Percentiles rank a stretch among this genome's conserved stretches.
Conservation (phyloP, 2,329 filamentous ascomycete species). For the Aphanocladium album region DNA sequence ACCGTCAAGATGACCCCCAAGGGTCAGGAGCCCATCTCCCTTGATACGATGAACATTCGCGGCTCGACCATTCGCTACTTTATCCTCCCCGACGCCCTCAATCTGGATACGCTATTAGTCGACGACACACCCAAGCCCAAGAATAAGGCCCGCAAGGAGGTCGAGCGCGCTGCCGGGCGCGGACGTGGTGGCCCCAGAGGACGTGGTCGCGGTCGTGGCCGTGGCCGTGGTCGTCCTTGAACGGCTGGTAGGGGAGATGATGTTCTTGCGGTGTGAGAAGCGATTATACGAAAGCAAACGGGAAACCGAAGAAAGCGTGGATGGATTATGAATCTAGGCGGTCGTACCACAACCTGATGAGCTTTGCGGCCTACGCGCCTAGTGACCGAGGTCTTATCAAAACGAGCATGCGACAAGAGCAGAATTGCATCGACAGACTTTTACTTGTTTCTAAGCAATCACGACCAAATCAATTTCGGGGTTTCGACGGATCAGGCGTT, state of each 20-base stretch:
- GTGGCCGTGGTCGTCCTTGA: constrained; percentile 32
- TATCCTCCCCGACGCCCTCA: constrained; percentile 92
- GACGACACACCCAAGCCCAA: constrained; percentile 98
- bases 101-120: constrained; percentile 89
- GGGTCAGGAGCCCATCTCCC: constrained; percentile 77
- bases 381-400: background rate
- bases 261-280: background rate
- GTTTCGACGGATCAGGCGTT: constrained; percentile 12
- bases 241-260: background rate
- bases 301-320: background rate
- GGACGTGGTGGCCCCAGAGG: constrained; percentile 51
- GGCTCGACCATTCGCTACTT: constrained; percentile 95
- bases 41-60: constrained; percentile 95
- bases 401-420: background rate
- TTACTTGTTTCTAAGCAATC: constrained; percentile 1
- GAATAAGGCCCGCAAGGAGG: constrained; percentile 98
- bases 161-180: constrained; percentile 52
- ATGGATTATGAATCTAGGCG: background rate
- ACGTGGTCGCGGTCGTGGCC: constrained; percentile 41
- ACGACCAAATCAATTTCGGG: constrained; percentile 6
- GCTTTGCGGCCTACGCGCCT: background rate
- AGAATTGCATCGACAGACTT: background rate
- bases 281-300: background rate
- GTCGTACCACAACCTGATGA: background rate
- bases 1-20: constrained; percentile 95